phyloP scores from a whole-genome alignment of 805 yeast genomes.

The Candida succiphila region DNA sequence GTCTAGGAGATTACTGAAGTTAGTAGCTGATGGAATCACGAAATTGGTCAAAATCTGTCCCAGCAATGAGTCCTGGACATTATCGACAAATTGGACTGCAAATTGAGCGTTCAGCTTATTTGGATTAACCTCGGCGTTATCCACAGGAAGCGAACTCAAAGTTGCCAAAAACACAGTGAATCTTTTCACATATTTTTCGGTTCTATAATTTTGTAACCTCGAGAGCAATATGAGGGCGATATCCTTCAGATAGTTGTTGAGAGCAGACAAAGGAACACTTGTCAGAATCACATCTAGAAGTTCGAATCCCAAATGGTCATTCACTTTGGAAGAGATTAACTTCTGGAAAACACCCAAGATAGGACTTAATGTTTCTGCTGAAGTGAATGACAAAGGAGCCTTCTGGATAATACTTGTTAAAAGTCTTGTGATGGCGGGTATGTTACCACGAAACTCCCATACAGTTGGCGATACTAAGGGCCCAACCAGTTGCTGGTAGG shows the following conservation, averaged over 20 bases:
- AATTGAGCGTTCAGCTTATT: slow-evolving; percentile 28
- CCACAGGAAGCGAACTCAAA: slow-evolving; percentile 14
- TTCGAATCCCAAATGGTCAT: slow-evolving; percentile 81
- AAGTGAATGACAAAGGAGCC: slow-evolving; percentile 29
- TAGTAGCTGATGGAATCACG: slow-evolving; percentile 38
- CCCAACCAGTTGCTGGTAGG: slow-evolving; percentile 55
- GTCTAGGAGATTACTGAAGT: slow-evolving; percentile 30
- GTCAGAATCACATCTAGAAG: slow-evolving; percentile 61
- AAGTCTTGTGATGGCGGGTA: slow-evolving; percentile 85
- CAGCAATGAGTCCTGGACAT: slow-evolving; percentile 56
- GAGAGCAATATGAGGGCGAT: slow-evolving; percentile 70
- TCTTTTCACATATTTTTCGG: slow-evolving; percentile 71
- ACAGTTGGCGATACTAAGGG: slow-evolving; percentile 85
- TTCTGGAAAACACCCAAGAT: slow-evolving; percentile 95
- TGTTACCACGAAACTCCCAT: slow-evolving; percentile 90
- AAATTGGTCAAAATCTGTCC: slow-evolving; percentile 38
- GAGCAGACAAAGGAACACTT: slow-evolving; percentile 36
- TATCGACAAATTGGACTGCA: slow-evolving; percentile 55
- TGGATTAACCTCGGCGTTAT: slow-evolving; percentile 16
- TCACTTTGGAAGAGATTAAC: slow-evolving; percentile 71
- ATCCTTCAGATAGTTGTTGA: slow-evolving; percentile 53
- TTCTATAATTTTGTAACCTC: slow-evolving; percentile 69
- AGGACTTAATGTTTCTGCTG: slow-evolving; percentile 46
- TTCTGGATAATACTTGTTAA: slow-evolving; percentile 55
- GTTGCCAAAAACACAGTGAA: slow-evolving; percentile 52